Evolutionary conservation across 495 filamentous ascomycete species (phyloP), one percentile per base, ranked within the genome.

Genomic region (Talaromyces borbonicus): DNA sequence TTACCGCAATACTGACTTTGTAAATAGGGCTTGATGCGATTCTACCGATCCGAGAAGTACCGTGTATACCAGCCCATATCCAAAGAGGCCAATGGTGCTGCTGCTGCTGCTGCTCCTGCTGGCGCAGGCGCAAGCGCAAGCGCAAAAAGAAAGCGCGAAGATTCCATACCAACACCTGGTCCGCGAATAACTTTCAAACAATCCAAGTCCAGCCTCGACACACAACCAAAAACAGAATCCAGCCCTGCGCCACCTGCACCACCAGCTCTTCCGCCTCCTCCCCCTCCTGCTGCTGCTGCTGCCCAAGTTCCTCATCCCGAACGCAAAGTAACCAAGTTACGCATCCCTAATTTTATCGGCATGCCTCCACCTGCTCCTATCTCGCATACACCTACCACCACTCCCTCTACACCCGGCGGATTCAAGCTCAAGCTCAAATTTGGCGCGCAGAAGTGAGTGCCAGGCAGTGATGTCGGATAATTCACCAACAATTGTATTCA

Each of bases 111-210:
- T n/a, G n/a, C n/a, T n/a, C n/a, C n/a, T n/a, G n/a, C n/a, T n/a
- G n/a, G n/a, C n/a, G n/a, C n/a, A n/a, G 14, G 26, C 52, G 32
- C 48, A 16, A 24, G 4, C 16, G 31, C 54, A 12, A 35, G 55
- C 12, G 32, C 52, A 33, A 71, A 71, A 47, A 66, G 68, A 46
- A 72, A 72, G 54, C 59, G 68, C 44, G 68, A 72, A 18, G 68
- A 72, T 8, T 59, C 49, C 16, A 66, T 65, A 56, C 57, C 57
- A 20, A 55, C 60, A 1, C 65, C 68, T n/a, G 58, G 52, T 26
- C 62, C 66, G 18, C 58, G 66, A 0, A 68, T 72, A 46, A 69
- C 65, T 19, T 72, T 72, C 57, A 72, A 72, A 48, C 61, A 66
- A 49, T 58, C 62, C 46, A 69, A 69, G 52, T 57, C 60, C 46